Base-by-base conservation (phyloP, 352 stramenopile species). In the Phytophthora fragariae region DNA sequence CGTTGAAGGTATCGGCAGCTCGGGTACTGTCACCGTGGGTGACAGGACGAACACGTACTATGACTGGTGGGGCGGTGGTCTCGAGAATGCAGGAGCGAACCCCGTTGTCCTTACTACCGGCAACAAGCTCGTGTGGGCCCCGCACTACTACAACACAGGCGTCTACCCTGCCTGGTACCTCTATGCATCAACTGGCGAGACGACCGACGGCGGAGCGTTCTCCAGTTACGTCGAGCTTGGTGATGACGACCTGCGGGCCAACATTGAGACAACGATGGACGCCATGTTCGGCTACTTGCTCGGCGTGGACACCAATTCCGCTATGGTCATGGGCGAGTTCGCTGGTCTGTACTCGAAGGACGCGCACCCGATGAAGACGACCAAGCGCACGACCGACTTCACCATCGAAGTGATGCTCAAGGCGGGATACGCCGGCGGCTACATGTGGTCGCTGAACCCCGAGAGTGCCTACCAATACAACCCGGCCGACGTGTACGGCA, bases 371-470 rank as follows among this genome's bases (percentile, higher is more conserved):
- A 60, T 69, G 53, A 74, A 82, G 29, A 93, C 84, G 10, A 93
- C 81, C 1, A 85, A 84, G 59, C 84, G 86, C 27, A 82, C 80
- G n/a, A 92, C 83, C 1, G 87, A 94, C 63, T 85, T 76, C 19
- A 88, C 84, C 9, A 84, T 93, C 39, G 62, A 89, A 19, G 68
- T 86, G 14, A 88, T 91, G 74, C n/a, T 89, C 4, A 73, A 89
- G 35, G 64, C 76, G 1, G 73, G 73, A 0, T 87, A 87, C 47
- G 83, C 82, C 0, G 82, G 84, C 4, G 85, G 81, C 7, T 93
- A 90, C 73, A 92, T 93, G 84, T 93, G 84, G 83, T 91, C 84
- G 15, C 66, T 92, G 9, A 92, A 92, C 37, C 82, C 86, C 0
- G 85, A 92, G 71, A 88, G 79, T 55, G 86, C 80, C 57, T 92